phyloP scores from a whole-genome alignment of 805 yeast genomes.

The Kluyveromyces aestuarii region DNA sequence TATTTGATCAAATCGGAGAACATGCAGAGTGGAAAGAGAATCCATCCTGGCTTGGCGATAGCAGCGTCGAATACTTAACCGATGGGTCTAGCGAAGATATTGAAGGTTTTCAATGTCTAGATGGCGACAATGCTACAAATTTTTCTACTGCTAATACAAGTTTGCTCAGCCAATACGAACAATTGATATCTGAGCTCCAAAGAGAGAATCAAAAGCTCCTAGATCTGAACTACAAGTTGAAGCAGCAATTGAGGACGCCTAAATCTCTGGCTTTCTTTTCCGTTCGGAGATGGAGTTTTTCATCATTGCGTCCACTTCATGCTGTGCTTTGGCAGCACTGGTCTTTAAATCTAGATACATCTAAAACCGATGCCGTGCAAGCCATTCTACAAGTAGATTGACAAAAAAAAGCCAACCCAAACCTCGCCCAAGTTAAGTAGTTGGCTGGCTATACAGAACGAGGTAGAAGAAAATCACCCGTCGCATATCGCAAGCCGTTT shows the following conservation, averaged over 20 bases:
- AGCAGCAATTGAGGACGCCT: background rate
- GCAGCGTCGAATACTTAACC: background rate
- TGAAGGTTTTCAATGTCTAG: background rate
- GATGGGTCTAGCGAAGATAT: background rate
- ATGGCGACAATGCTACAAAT: background rate
- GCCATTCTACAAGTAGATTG: background rate
- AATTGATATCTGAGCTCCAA: background rate
- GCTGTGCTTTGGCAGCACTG: slow-evolving; percentile 1
- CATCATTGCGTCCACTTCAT: background rate
- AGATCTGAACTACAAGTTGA: background rate
- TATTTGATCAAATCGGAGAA: background rate
- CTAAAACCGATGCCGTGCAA: background rate
- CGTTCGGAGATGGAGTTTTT: background rate
- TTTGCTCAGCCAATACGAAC: slow-evolving; percentile 1
- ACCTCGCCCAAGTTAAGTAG: too few relatives aligned
- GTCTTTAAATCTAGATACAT: background rate
- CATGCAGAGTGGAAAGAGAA: background rate
- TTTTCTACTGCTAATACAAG: background rate
- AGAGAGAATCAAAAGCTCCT: background rate
- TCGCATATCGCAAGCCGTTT: too few relatives aligned
- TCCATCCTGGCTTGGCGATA: background rate
- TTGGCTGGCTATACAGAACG: too few relatives aligned
- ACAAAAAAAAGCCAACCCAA: background rate
- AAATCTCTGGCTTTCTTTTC: background rate
- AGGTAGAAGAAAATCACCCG: too few relatives aligned